Percentiles rank a stretch among this genome's conserved stretches.
Conservation (phyloP, 768 basidiomycete genomes). For the Trametes elegans region DNA sequence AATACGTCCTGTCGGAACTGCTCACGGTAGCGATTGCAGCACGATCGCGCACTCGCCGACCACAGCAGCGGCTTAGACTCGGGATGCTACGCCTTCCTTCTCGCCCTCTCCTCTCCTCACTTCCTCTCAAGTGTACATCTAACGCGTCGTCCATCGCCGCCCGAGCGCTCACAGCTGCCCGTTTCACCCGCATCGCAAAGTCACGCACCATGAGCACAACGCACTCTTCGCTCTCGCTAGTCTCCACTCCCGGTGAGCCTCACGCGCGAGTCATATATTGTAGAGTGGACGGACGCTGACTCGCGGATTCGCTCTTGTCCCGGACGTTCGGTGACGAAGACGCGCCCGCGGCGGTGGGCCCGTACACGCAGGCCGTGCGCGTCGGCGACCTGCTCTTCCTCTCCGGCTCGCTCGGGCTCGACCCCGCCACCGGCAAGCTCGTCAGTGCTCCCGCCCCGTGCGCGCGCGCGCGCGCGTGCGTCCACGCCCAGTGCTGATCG, state of each 20-base stretch:
- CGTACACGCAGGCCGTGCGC: constrained; percentile 87
- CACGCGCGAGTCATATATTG: not conserved
- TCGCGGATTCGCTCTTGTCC: not conserved
- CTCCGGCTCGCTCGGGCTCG: constrained; percentile 86
- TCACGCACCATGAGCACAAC: constrained; percentile 32
- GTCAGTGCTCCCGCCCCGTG: constrained; percentile 34
- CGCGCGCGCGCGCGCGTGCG: not conserved
- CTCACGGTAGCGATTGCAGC: not conserved
- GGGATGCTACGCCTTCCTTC: not conserved
- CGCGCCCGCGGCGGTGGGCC: constrained; percentile 79
- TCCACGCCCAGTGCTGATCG: not conserved
- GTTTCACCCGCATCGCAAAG: not conserved
- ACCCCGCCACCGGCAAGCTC: constrained; percentile 67
- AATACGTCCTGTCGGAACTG: no score
- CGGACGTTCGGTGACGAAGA: constrained; percentile 42
- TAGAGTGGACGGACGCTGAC: no score
- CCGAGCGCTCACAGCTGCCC: not conserved
- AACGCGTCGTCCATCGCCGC: no score
- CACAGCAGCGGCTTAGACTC: not conserved
- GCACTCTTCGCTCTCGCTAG: constrained; percentile 35
- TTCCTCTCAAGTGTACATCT: no score
- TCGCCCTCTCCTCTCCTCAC: not conserved
- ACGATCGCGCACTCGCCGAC: not conserved
- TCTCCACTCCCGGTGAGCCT: constrained; percentile 34
- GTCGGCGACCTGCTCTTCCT: constrained; percentile 82